phyloP scores from a whole-genome alignment of 208 protist species.

The Sergeia podlipaevii region DNA sequence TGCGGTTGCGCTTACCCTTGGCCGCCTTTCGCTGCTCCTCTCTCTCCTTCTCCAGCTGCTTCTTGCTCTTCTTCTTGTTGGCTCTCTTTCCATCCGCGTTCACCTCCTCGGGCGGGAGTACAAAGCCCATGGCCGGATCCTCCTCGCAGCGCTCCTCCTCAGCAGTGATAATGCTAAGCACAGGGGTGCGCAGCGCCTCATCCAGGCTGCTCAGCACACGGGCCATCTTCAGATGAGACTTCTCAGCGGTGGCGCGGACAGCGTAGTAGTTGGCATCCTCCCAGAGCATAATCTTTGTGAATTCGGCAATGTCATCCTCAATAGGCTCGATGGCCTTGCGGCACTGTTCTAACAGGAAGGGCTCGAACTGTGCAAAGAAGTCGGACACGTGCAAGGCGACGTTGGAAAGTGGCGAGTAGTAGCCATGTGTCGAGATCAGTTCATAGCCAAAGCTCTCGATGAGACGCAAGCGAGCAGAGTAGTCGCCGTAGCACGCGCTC shows the following conservation, averaged over 20 bases:
- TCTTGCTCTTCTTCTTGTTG: slow-evolving; percentile 1
- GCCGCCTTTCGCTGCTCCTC: slow-evolving; percentile 6
- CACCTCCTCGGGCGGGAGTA: slow-evolving; percentile 13
- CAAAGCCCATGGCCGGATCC: slow-evolving; percentile 71
- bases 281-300: slow-evolving; percentile 90
- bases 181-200: slow-evolving; percentile 64
- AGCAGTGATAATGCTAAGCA: slow-evolving; percentile 45
- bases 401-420: slow-evolving; percentile 55
- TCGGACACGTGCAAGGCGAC: slow-evolving; percentile 70
- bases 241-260: slow-evolving; percentile 92
- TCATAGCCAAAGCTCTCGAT: slow-evolving; percentile 65
- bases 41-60: slow-evolving; percentile 11
- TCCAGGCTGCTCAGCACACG: slow-evolving; percentile 65
- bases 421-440: slow-evolving; percentile 33
- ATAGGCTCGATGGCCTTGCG: slow-evolving; percentile 47
- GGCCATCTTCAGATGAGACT: slow-evolving; percentile 95
- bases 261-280: slow-evolving; percentile 95
- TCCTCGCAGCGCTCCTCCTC: slow-evolving; percentile 86
- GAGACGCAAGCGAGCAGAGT: slow-evolving; percentile 55
- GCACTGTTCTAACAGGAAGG: slow-evolving; percentile 36
- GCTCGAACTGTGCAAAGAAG: slow-evolving; percentile 84
- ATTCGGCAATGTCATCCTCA: slow-evolving; percentile 86
- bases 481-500: slow-evolving; percentile 75
- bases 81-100: slow-evolving; percentile 4
- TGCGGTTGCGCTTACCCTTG: slow-evolving; percentile 5